A percentile compares a stretch with the other conserved stretches of the same genome.
Evolutionary conservation across 257 asterid species (phyloP).

Genomic region (Dorcoceras hygrometricum): DNA sequence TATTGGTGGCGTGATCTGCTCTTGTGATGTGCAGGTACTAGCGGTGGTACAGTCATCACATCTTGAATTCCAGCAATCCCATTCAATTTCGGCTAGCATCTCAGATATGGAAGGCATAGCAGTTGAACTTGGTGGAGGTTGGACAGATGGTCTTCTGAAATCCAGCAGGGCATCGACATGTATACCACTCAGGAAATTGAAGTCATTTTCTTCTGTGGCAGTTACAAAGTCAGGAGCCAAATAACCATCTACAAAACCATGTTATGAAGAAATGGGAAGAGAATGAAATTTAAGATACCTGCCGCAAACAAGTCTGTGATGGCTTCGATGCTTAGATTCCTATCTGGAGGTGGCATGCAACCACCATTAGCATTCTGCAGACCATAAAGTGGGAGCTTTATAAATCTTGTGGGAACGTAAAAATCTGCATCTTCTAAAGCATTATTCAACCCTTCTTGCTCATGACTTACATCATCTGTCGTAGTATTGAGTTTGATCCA

Average conservation of each 20-base stretch:
- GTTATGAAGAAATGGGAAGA: not conserved
- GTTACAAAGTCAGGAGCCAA: constrained; percentile 38
- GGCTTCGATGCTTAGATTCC: constrained; percentile 64
- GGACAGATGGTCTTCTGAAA: too few relatives aligned
- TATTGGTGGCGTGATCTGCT: constrained; percentile 47
- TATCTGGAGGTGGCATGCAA: constrained; percentile 63
- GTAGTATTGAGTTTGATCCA: constrained; percentile 77
- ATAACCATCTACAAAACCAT: not conserved
- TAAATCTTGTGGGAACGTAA: constrained; percentile 7
- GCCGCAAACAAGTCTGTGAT: constrained; percentile 54
- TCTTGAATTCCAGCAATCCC: constrained; percentile 50
- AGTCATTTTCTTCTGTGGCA: not conserved
- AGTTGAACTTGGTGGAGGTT: not conserved
- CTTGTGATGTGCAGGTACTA: constrained; percentile 38
- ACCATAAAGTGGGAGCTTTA: not conserved
- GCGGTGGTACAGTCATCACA: constrained; percentile 36
- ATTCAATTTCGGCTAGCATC: constrained; percentile 37
- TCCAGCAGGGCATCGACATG: not conserved
- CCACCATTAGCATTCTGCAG: constrained; percentile 73
- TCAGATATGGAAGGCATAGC: not conserved
- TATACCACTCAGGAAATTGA: not conserved
- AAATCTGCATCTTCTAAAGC: constrained; percentile 2
- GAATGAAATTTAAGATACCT: constrained; percentile 49
- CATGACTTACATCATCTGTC: constrained; percentile 81
- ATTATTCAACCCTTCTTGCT: not conserved